Base-by-base conservation (phyloP, 78 protist genomes). In the Chrysochromulina tobinii region DNA sequence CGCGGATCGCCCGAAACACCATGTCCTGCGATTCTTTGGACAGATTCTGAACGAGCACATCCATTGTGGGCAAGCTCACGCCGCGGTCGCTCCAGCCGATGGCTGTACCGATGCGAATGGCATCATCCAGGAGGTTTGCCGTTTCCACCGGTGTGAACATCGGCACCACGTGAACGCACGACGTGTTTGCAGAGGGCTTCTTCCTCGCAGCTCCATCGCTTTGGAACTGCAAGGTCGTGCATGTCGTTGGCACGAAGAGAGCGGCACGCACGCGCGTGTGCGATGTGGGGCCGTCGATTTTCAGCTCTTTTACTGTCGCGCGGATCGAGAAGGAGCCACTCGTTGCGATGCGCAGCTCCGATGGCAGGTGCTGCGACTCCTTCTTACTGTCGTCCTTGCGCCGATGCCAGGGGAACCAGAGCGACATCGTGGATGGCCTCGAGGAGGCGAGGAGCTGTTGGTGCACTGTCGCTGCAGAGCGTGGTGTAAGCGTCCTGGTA, bases 1-100 rank as follows among this genome's bases (percentile, higher is more conserved):
- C 79, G 53, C 79, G 79, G 51, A 69, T 69, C 14, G 79, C 79
- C 9, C 51, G 38, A 51, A n/a, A 51, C 9, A 69, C 79, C 53
- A 27, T 3, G 51, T 69, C 79, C 79, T 69, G 79, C 55, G 54
- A 38, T 51, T 69, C 79, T 17, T 69, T 23, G 11, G 79, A 25
- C 5, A 69, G 79, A n/a, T 69, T 69, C 50, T 69, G 79, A 27
- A 69, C 79, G 14, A 69, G 79, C 14, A 69, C 79, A 17, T 69
- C 79, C 12, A n/a, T 27, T 3, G 79, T 69, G 9, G 79, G 79
- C 79, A 69, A 38, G 79, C 79, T 69, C 50, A 69, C 79, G 15
- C 79, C 79, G 38, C 79, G 79, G 15, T 69, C 79, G 51, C 27
- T n/a, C 14, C 72, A 75, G 61, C 85, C 85, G 61, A 77, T 53